These are phyloP conservation scores for Colletotrichum lupini DNA, from an alignment of 2,329 filamentous ascomycete genomes.

Conservation along the genomic window DNA sequence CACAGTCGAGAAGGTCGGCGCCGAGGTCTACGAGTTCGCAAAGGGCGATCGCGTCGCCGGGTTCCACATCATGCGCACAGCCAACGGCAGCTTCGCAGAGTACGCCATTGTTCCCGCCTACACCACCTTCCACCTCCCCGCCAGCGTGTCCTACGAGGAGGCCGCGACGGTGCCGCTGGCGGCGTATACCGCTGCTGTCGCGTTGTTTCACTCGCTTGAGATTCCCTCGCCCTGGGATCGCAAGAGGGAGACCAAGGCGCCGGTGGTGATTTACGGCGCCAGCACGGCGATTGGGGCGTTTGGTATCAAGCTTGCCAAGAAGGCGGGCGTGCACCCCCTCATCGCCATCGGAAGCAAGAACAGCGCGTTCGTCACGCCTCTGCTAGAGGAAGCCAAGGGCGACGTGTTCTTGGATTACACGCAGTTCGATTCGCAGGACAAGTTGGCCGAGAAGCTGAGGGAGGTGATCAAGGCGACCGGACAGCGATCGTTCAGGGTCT, in stretches of 20 bases:
- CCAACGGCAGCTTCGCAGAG: constrained; percentile 68
- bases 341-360: constrained; percentile 65
- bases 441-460: constrained; percentile 33
- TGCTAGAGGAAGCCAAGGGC: constrained; percentile 26
- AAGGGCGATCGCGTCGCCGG: constrained; percentile 59
- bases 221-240: constrained; percentile 60
- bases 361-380: constrained; percentile 32
- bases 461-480: constrained; percentile 27
- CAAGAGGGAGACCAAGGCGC: constrained; percentile 30
- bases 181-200: constrained; percentile 64
- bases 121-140: constrained; percentile 67
- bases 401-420: constrained; percentile 38
- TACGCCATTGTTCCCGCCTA: constrained; percentile 67
- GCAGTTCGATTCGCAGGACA: constrained; percentile 27
- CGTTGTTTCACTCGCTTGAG: constrained; percentile 57
- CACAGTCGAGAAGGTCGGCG: constrained; percentile 37
- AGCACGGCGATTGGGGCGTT: constrained; percentile 65
- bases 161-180: constrained; percentile 68
- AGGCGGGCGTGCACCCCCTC: constrained; percentile 65
- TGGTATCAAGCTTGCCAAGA: constrained; percentile 63
- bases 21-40: constrained; percentile 32
- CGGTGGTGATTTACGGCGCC: constrained; percentile 59
- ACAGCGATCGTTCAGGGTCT: constrained; percentile 23
- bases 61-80: constrained; percentile 62
- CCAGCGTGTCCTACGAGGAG: constrained; percentile 62